A percentile compares a stretch with the other conserved stretches of the same genome.
phyloP scores from a whole-genome alignment of 345 rosid species.

The Garcia nutans region DNA sequence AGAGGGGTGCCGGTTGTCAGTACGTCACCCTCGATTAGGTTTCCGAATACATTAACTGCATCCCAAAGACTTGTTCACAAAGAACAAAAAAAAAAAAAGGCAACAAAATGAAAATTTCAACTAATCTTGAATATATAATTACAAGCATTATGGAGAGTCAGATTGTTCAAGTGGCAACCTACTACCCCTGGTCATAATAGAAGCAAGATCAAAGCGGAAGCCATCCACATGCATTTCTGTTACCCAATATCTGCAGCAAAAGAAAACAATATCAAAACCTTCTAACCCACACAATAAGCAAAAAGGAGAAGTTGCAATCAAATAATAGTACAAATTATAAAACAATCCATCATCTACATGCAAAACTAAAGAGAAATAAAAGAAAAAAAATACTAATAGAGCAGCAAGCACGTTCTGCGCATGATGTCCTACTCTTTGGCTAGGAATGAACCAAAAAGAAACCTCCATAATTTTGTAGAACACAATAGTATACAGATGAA shows the following conservation, averaged over 20 bases:
- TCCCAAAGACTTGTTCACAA: constrained; percentile 69
- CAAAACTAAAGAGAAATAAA: constrained; percentile 3
- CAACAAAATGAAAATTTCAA: constrained; percentile 4
- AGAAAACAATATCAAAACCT: constrained; percentile 13
- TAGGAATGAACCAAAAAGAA: neutral
- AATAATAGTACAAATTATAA: neutral
- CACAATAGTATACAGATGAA: neutral
- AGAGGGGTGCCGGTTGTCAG: constrained; percentile 81
- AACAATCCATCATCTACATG: neutral
- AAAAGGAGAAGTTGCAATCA: neutral
- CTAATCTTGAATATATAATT: neutral
- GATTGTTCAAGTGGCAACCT: constrained; percentile 44
- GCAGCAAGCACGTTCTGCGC: neutral
- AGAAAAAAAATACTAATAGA: neutral
- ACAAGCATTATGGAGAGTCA: constrained; percentile 10
- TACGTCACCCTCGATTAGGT: constrained; percentile 59
- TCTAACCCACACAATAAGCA: neutral
- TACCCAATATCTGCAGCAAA: constrained; percentile 85
- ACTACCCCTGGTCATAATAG: constrained; percentile 91
- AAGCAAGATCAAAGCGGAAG: constrained; percentile 98
- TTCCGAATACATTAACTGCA: constrained; percentile 79
- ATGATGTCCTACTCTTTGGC: neutral
- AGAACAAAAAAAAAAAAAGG: constrained; percentile 21
- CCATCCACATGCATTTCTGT: constrained; percentile 98
- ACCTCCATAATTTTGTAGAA: neutral